Conservation (phyloP, 805 yeast species). For the Saturnispora bothae region DNA sequence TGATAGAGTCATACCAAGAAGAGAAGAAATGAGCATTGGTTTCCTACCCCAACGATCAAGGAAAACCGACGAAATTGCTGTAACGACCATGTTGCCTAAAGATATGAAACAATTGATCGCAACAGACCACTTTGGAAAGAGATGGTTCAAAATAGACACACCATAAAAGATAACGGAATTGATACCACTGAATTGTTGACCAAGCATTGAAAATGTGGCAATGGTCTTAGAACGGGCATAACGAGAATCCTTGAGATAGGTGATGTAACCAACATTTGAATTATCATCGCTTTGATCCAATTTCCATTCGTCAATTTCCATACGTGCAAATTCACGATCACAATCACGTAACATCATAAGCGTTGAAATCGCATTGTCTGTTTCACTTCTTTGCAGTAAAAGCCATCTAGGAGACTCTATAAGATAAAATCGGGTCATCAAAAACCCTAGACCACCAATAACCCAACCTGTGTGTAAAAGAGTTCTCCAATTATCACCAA, state of each 20-base stretch:
- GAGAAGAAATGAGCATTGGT: slow-evolving; percentile 58
- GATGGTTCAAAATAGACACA: slow-evolving; percentile 63
- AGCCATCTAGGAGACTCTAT: slow-evolving; percentile 87
- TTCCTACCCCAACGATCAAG: slow-evolving; percentile 73
- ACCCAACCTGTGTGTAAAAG: slow-evolving; percentile 53
- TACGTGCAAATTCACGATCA: slow-evolving; percentile 6
- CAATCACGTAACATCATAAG: not conserved
- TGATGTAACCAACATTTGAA: slow-evolving; percentile 19
- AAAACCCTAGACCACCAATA: slow-evolving; percentile 40
- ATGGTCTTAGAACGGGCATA: slow-evolving; percentile 52
- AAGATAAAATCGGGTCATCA: slow-evolving; percentile 32
- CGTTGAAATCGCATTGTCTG: not conserved
- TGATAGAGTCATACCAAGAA: slow-evolving; percentile 55
- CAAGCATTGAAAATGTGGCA: slow-evolving; percentile 61
- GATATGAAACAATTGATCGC: slow-evolving; percentile 70
- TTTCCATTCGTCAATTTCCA: slow-evolving; percentile 25
- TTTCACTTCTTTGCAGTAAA: not conserved
- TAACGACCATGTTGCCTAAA: slow-evolving; percentile 60
- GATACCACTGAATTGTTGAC: slow-evolving; percentile 90
- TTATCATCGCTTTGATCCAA: slow-evolving; percentile 14
- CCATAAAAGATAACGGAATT: slow-evolving; percentile 92
- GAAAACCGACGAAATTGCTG: slow-evolving; percentile 60
- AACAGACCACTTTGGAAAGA: slow-evolving; percentile 65
- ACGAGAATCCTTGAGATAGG: slow-evolving; percentile 40
- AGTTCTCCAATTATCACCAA: slow-evolving; percentile 64